A percentile compares a stretch with the other conserved stretches of the same genome.
These are phyloP conservation scores for Aspergillus indologenus DNA, from an alignment of 495 filamentous ascomycete species.

Conservation along the genomic window DNA sequence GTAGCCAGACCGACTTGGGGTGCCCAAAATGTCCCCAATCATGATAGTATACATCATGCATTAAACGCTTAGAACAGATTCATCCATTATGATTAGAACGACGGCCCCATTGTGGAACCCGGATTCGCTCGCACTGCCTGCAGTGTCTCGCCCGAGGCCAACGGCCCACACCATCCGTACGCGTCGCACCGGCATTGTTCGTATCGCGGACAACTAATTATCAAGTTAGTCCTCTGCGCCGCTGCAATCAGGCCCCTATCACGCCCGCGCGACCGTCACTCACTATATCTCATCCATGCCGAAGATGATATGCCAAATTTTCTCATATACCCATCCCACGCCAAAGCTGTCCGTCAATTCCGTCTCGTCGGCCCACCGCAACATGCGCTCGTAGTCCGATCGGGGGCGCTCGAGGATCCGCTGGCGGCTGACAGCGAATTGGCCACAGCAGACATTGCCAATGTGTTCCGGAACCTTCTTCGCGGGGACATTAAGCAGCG, in stretches of 20 bases:
- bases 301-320: slow-evolving; percentile 44
- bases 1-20: slow-evolving; percentile 3
- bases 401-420: slow-evolving; percentile 38
- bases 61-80: slow-evolving; percentile 5
- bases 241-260: neutral
- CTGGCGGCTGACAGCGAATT: slow-evolving; percentile 47
- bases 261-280: slow-evolving; percentile 12
- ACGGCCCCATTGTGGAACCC: slow-evolving; percentile 9
- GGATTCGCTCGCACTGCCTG: slow-evolving; percentile 23
- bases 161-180: slow-evolving; percentile 43
- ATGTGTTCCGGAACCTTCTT: slow-evolving; percentile 36
- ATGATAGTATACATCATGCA: slow-evolving; percentile 12
- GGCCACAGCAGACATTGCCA: slow-evolving; percentile 48
- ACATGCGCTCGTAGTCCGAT: slow-evolving; percentile 42
- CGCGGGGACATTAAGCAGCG: slow-evolving; percentile 26
- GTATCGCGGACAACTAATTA: slow-evolving; percentile 33
- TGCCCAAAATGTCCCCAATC: neutral
- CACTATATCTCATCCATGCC: slow-evolving; percentile 39
- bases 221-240: neutral
- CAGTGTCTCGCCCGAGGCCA: slow-evolving; percentile 33
- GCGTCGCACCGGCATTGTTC: slow-evolving; percentile 45
- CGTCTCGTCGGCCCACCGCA: slow-evolving; percentile 39
- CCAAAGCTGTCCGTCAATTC: slow-evolving; percentile 37
- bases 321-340: slow-evolving; percentile 43
- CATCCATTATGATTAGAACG: slow-evolving; percentile 5